These are phyloP conservation scores for Galerina marginata DNA, from an alignment of 768 basidiomycete genomes.

Conservation along the genomic window DNA sequence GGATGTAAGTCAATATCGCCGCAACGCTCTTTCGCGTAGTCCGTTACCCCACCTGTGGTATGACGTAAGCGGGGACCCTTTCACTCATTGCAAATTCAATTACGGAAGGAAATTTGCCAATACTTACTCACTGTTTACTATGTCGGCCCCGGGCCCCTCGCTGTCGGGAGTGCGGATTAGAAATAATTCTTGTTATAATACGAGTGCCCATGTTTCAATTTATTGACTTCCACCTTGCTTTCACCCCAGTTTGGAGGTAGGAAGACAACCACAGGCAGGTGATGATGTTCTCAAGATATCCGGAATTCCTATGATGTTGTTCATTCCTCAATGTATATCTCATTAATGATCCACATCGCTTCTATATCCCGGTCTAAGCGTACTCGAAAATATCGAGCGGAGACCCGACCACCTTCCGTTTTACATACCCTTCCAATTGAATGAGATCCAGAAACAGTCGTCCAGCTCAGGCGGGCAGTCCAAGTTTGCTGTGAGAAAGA, in stretches of 20 bases:
- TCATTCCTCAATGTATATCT: conserved; percentile 14
- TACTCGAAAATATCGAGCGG: conserved; percentile 18
- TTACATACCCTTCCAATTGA: neutral
- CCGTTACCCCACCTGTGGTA: conserved; percentile 9
- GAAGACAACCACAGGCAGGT: too few species aligned
- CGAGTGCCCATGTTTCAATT: too few species aligned
- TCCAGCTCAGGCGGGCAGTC: neutral
- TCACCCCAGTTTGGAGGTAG: too few species aligned
- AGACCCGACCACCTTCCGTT: neutral
- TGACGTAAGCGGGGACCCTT: conserved; percentile 36
- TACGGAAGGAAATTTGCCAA: too few species aligned
- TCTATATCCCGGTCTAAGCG: conserved; percentile 17
- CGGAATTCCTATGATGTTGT: neutral
- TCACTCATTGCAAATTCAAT: neutral
- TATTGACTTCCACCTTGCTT: too few species aligned
- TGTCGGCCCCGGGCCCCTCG: too few species aligned
- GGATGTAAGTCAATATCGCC: conserved; percentile 22
- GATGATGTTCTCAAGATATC: neutral
- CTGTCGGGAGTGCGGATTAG: neutral
- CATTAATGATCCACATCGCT: conserved; percentile 19
- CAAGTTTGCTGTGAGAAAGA: neutral
- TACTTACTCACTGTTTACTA: too few species aligned
- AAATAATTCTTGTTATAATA: too few species aligned
- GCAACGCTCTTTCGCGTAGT: conserved; percentile 8
- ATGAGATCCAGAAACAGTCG: neutral